phyloP scores from a whole-genome alignment of 371 early-diverging fungal species.

The Batrachochytrium dendrobatidis region DNA sequence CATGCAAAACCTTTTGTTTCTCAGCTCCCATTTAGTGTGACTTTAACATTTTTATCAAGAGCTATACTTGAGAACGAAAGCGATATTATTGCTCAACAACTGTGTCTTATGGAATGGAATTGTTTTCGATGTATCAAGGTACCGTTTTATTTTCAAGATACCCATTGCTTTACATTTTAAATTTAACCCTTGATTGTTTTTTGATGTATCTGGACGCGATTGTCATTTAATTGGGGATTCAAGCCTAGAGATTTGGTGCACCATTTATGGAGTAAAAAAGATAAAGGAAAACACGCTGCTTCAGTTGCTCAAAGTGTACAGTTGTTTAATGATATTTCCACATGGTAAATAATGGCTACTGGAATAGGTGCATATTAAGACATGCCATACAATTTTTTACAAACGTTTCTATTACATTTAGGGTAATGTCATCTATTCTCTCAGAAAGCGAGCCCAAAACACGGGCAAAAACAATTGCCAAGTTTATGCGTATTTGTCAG shows the following conservation, averaged over 20 bases:
- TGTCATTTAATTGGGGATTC: no score
- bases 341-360: no score
- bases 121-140: conserved; percentile 30
- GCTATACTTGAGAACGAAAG: conserved; percentile 23
- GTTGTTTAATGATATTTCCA: conserved; percentile 38
- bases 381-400: no score
- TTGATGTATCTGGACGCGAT: no score
- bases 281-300: conserved; percentile 19
- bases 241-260: conserved; percentile 34
- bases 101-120: conserved; percentile 27
- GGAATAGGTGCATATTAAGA: no score
- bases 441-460: conserved; percentile 24
- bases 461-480: conserved; percentile 32
- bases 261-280: conserved; percentile 27
- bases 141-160: background rate
- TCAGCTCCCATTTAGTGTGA: background rate
- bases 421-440: conserved; percentile 34
- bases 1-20: no score
- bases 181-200: no score
- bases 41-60: background rate
- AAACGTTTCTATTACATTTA: no score
- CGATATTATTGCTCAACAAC: conserved; percentile 27
- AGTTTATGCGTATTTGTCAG: conserved; percentile 39
- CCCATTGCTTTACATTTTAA: conserved; percentile 6
- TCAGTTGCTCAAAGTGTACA: conserved; percentile 27